Conservation (phyloP, 495 filamentous ascomycete genomes). For the Echria macrotheca region DNA sequence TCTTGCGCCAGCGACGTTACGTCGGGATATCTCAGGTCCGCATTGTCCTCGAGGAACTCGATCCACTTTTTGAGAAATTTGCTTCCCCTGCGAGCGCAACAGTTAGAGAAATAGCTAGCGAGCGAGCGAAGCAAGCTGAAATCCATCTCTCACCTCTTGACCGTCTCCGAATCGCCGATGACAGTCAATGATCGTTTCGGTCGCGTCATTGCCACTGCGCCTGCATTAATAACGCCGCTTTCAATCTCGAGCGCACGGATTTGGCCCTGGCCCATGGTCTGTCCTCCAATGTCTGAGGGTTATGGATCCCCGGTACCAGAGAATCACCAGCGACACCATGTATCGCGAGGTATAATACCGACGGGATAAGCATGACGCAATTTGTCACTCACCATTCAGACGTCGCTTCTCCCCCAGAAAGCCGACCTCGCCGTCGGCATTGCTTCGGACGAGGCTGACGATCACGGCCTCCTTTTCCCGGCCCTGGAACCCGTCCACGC, state of each 20-base stretch:
- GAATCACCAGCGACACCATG: neutral
- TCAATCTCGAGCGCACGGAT: slow-evolving; percentile 1
- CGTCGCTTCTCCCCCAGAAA: slow-evolving; percentile 91
- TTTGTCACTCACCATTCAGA: slow-evolving; percentile 66
- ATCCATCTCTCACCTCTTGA: slow-evolving; percentile 59
- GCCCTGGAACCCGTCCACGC: slow-evolving; percentile 95
- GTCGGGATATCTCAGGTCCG: slow-evolving; percentile 80
- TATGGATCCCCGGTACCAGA: neutral
- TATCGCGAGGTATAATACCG: too few relatives aligned
- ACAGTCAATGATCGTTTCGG: slow-evolving; percentile 85
- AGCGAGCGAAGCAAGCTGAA: slow-evolving; percentile 3
- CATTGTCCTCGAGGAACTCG: slow-evolving; percentile 76
- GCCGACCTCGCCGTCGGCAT: slow-evolving; percentile 77
- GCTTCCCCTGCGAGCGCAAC: slow-evolving; percentile 54
- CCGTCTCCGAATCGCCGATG: slow-evolving; percentile 89
- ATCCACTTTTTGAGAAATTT: slow-evolving; percentile 85
- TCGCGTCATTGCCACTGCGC: slow-evolving; percentile 85
- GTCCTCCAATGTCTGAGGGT: neutral
- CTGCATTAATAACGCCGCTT: slow-evolving; percentile 14
- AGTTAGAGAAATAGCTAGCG: slow-evolving; percentile 12
- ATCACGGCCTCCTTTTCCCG: slow-evolving; percentile 95
- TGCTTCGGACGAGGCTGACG: slow-evolving; percentile 85
- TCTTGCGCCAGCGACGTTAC: slow-evolving; percentile 46
- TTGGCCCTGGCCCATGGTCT: neutral
- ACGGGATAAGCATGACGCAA: slow-evolving; percentile 3